Evolutionary conservation across 2,329 filamentous ascomycete species (phyloP), one percentile per base, ranked within the genome.

Genomic region (Pseudocercospora fuligena): DNA sequence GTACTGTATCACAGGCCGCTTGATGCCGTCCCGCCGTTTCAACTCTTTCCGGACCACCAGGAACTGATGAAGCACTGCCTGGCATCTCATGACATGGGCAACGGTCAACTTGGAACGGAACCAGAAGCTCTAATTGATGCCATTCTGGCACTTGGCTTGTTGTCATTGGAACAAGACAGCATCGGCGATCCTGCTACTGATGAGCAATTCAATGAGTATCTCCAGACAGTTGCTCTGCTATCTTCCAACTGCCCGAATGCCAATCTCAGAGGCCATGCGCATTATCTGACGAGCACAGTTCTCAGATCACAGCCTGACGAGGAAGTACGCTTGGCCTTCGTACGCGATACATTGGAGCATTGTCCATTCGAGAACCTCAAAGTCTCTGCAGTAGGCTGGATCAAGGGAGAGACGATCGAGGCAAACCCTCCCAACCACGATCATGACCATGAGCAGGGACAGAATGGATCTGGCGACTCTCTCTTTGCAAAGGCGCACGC

Each of bases 341-440:
- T 88, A 61, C 80, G 82, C 4, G 83, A 84, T 53, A 85, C 86
- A 2, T 78, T 88, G 3, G 83, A 87, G 68, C 80, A 87, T 59
- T 84, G 84, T 19, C 80, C 81, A 0, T 83, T 86, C 65, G 81
- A 84, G 54, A 85, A 85, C 16, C 81, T 86, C 43, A 86, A 86
- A 71, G 85, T 86, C 40, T 84, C 83, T 49, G 87, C 86, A 2
- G 83, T 89, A 5, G 82, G 84, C 36, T 89, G 87, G 87, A 78
- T 89, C 36, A 89, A 88, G 72, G 81, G 86, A 47, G 87, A 88
- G 72, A 84, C 87, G 0, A 80, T 88, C 5, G 80, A 83, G 70
- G 82, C 83, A 4, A 82, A 78, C 46, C 71, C 70, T 11, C 69
- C 73, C 12, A 70, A 70, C 11, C 64, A 67, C 61, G 69, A 68